Evolutionary conservation across 495 filamentous ascomycete genomes (phyloP), one percentile per base, ranked within the genome.

Genomic region (Hyaloscypha finlandica): DNA sequence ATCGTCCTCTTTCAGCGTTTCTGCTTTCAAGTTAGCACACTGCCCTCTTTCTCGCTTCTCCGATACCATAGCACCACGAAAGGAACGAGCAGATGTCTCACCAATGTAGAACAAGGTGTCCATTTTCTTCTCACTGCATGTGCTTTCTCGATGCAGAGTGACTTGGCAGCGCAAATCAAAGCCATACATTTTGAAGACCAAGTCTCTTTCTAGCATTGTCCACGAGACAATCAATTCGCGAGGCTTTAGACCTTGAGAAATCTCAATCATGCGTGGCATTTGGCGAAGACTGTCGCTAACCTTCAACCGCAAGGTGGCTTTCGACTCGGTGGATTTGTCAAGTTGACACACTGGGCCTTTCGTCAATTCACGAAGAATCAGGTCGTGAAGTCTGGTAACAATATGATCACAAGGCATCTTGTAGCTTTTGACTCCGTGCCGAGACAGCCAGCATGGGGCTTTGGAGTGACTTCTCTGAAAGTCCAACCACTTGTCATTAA

Each of bases 401-500:
- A 60, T 52, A 59, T 70, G 68, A 39, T 67, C 55, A 22, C 68
- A 70, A 19, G 65, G 61, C 42, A 48, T 48, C 4, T 48, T 12
- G 8, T 25, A 14, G 2, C 58, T 30, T 16, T 54, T 25, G 14
- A 42, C 11, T n/a, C n/a, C 42, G 4, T 20, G 14, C 4, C 55
- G 6, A 2, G 64, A 67, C 6, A 67, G 30, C 22, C 45, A 61
- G 35, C 68, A 70, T 12, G 59, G 30, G 25, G 57, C 12, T 8
- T 30, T 22, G 12, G 19, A 6, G 30, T 70, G 68, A 20, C 52
- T 67, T 11, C 16, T 2, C 12, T 61, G 2, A 29, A 64, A 67
- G 20, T 61, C 54, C 2, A 67, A 42, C 68, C 68, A 70, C 32
- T 67, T 64, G 5, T 70, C 68, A 42, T 70, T 64, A 8, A 70